Conservation (phyloP, 2,329 filamentous ascomycete species). For the Verruconis gallopava region DNA sequence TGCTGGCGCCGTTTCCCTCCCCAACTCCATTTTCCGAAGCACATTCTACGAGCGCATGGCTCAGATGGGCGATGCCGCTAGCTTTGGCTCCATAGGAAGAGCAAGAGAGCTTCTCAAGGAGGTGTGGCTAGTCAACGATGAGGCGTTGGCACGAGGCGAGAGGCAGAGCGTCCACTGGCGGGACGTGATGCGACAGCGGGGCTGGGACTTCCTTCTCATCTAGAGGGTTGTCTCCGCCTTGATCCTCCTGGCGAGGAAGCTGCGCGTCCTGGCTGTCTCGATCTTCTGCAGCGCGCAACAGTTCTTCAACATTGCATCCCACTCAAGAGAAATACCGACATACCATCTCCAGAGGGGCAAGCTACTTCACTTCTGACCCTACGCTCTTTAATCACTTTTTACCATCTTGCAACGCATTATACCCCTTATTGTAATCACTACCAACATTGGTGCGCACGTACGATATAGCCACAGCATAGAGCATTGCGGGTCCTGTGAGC, state of each 20-base stretch:
- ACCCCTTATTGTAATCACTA: not conserved
- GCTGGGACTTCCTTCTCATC: conserved; percentile 87
- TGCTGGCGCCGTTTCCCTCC: conserved; percentile 63
- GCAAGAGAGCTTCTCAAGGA: conserved; percentile 67
- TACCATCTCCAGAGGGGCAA: not conserved
- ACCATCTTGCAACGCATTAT: not conserved
- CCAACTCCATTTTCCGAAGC: conserved; percentile 59
- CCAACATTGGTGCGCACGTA: not conserved
- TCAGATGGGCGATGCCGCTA: conserved; percentile 62
- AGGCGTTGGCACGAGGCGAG: conserved; percentile 35
- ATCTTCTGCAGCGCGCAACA: conserved; percentile 4
- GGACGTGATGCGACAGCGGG: conserved; percentile 81
- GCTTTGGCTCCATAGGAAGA: conserved; percentile 75
- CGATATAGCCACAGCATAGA: not conserved
- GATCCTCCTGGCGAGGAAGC: conserved; percentile 8
- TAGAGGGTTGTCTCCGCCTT: conserved; percentile 27
- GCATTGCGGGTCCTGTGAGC: not conserved
- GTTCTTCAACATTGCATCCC: not conserved
- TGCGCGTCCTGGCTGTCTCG: conserved; percentile 13
- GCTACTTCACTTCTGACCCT: not conserved
- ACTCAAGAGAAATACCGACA: not conserved
- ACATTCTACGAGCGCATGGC: conserved; percentile 66
- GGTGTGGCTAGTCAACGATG: conserved; percentile 67
- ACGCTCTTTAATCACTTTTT: conserved; percentile 1
- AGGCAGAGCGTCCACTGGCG: conserved; percentile 77